phyloP scores from a whole-genome alignment of 805 yeast species.

The Candida manassasensis region DNA sequence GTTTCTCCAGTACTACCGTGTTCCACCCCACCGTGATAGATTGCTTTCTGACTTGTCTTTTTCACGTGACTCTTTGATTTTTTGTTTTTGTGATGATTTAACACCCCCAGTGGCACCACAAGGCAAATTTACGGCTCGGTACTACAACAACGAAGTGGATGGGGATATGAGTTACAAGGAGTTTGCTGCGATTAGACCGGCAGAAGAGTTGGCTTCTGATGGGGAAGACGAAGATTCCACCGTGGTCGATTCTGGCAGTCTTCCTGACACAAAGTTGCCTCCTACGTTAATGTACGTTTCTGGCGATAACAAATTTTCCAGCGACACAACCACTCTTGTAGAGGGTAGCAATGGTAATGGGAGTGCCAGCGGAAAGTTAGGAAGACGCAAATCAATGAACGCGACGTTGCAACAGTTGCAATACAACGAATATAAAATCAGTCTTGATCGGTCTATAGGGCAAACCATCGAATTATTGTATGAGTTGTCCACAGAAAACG shows the following conservation, averaged over 20 bases:
- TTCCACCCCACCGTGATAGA: too few relatives aligned
- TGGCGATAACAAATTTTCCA: constrained; percentile 24
- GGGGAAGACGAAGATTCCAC: constrained; percentile 9
- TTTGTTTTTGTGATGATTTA: constrained; percentile 1
- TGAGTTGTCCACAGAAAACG: constrained; percentile 54
- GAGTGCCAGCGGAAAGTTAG: constrained; percentile 4
- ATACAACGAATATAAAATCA: constrained; percentile 67
- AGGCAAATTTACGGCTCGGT: background rate
- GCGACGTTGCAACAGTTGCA: constrained; percentile 68
- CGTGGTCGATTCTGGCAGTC: constrained; percentile 8
- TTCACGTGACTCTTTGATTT: constrained; percentile 5
- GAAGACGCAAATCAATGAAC: constrained; percentile 22
- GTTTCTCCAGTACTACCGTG: too few relatives aligned
- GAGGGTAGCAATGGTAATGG: constrained; percentile 26
- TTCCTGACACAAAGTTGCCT: constrained; percentile 10
- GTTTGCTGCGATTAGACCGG: constrained; percentile 7
- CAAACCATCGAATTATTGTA: constrained; percentile 47
- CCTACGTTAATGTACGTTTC: constrained; percentile 26
- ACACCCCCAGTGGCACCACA: constrained; percentile 7
- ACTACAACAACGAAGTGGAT: background rate
- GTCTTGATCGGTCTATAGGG: constrained; percentile 58
- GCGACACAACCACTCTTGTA: constrained; percentile 24
- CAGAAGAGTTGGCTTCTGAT: constrained; percentile 3
- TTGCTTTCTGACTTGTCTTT: too few relatives aligned
- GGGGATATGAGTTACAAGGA: constrained; percentile 7